These are phyloP conservation scores for Neonothopanus nambi DNA, from an alignment of 1,284 basidiomycete genomes.

Conservation along the genomic window DNA sequence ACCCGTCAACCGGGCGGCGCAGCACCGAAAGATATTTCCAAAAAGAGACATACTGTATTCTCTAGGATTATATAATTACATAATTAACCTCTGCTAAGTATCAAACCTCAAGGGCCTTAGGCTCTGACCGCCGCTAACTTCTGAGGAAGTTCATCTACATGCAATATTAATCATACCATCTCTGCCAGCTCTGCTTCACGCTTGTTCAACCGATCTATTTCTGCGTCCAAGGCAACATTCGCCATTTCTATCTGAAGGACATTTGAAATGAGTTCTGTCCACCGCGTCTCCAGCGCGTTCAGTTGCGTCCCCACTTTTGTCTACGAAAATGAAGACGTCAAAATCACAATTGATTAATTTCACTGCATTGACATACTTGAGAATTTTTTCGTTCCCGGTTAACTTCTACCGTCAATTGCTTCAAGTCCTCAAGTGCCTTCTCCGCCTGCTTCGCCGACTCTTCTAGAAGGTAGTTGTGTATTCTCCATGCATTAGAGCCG, in stretches of 20 bases:
- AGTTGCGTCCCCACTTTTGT: constrained; percentile 76
- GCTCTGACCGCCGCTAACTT: too few relatives aligned
- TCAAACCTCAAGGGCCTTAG: too few relatives aligned
- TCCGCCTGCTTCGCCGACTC: constrained; percentile 76
- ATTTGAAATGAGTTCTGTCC: constrained; percentile 87
- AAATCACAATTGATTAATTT: constrained; percentile 5
- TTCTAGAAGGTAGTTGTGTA: constrained; percentile 88
- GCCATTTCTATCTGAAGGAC: constrained; percentile 91
- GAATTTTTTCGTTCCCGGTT: constrained; percentile 86
- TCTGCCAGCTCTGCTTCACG: constrained; percentile 60
- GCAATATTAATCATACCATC: constrained; percentile 23
- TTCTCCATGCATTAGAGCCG: constrained; percentile 88
- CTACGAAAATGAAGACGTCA: constrained; percentile 36
- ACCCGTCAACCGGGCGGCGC: too few relatives aligned
- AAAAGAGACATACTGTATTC: too few relatives aligned
- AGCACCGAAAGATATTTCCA: too few relatives aligned
- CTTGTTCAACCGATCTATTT: constrained; percentile 60
- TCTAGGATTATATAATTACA: too few relatives aligned
- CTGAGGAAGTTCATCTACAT: too few relatives aligned
- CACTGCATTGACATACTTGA: constrained; percentile 63
- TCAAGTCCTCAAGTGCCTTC: constrained; percentile 68
- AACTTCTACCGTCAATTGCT: constrained; percentile 76
- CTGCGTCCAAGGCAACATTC: constrained; percentile 80
- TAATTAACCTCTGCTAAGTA: too few relatives aligned
- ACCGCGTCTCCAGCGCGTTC: constrained; percentile 77